Evolutionary conservation across 352 stramenopile genomes (phyloP).

Genomic region (Globisporangium sylvaticum): DNA sequence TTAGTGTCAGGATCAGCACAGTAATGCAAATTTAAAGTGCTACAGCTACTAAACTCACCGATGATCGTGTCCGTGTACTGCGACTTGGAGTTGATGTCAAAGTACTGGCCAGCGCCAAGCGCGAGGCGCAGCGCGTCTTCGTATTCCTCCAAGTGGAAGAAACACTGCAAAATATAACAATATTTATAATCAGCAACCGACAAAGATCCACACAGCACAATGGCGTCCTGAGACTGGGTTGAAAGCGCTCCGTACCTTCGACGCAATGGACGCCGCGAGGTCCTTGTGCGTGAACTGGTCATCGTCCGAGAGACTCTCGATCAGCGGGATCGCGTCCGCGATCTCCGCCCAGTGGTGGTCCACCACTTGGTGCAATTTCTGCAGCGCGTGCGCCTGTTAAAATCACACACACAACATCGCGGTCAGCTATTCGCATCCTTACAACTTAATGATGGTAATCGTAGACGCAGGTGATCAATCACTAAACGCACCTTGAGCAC

Average conservation of each 20-base stretch:
- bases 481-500: conserved; percentile 63
- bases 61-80: conserved; percentile 98
- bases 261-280: conserved; percentile 90
- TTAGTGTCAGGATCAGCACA: neutral
- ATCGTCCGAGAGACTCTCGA: conserved; percentile 93
- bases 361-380: conserved; percentile 91
- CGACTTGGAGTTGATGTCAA: conserved; percentile 90
- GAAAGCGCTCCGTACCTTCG: conserved; percentile 44
- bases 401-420: conserved; percentile 16
- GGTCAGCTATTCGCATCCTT: neutral
- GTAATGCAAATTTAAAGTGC: neutral
- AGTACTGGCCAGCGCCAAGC: conserved; percentile 93
- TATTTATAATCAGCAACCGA: neutral
- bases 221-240: neutral
- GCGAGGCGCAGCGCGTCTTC: conserved; percentile 92
- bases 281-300: conserved; percentile 88
- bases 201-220: neutral
- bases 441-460: neutral
- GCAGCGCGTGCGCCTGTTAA: conserved; percentile 80
- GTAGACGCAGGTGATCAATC: neutral
- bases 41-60: conserved; percentile 23
- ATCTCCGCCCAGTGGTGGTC: conserved; percentile 95
- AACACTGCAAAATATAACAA: conserved; percentile 67
- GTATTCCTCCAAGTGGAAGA: conserved; percentile 99
- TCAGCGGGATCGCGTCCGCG: conserved; percentile 86